Evolutionary conservation across 2,329 filamentous ascomycete genomes (phyloP), one percentile per base, ranked within the genome.

Genomic region (Diaporthe sp.): DNA sequence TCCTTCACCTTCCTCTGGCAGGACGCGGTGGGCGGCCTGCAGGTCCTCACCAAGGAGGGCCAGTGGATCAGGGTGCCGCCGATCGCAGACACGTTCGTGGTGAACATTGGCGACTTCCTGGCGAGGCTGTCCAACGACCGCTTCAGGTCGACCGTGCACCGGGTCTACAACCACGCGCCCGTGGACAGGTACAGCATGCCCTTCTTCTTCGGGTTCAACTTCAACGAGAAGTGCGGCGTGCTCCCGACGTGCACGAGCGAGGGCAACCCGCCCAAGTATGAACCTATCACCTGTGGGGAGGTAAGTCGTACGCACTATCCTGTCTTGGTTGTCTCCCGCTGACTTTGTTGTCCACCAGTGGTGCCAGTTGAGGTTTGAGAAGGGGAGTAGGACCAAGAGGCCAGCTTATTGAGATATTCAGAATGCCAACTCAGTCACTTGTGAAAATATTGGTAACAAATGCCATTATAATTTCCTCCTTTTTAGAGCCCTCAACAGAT

Each of bases 121-220:
- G 86, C 88, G 83, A 82, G 87, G n/a, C 80, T 88, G 33, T 86
- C 84, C 38, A 89, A 89, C 77, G 86, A 89, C 76, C 83, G 80
- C 22, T 87, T 88, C 77, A 87, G 84, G 77, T 76, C 72, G 52
- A 89, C 86, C 0, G 85, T 89, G 25, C 88, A 90, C 77, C 81
- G 87, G 13, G 87, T 90, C 3, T 85, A 83, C 38, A 87, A 87
- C 73, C 80, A 82, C 57, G 82, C 83, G 0, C 77, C 77, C 0
- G 79, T 80, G 13, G 87, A 87, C 61, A 81, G 88, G 17, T 87
- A 89, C 47, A 89, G 86, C 0, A 88, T 90, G 86, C 87, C 88
- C 0, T 90, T 90, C 78, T 90, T 90, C 80, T 87, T 90, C 71
- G 86, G 86, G 0, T 85, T 89, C 73, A 89, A 89, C 77, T 87